Evolutionary conservation across 2,329 filamentous ascomycete genomes (phyloP).

Genomic region (Fusarium coicis): DNA sequence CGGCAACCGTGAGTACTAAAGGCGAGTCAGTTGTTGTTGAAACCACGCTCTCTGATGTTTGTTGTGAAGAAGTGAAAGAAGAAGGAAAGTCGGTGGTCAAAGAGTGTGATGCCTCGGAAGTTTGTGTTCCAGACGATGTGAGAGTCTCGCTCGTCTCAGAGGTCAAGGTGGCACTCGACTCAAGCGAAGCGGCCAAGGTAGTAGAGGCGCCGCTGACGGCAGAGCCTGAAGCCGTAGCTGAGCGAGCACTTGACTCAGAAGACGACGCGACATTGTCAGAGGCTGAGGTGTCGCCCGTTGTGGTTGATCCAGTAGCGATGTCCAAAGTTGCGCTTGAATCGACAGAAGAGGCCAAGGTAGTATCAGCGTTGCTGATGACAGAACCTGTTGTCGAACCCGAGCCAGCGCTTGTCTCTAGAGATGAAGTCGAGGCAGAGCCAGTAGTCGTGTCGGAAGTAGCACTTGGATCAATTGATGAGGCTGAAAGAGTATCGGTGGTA

Average conservation of each 20-base stretch:
- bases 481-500: not conserved
- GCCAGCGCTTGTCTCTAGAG: not conserved
- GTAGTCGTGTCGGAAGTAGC: not conserved
- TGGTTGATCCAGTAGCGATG: not conserved
- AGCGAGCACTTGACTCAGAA: not conserved
- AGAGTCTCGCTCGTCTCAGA: not conserved
- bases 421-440: not conserved
- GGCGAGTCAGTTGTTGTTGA: conserved; percentile 32
- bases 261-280: not conserved
- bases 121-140: not conserved
- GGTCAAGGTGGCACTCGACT: not conserved
- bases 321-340: not conserved
- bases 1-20: conserved; percentile 55
- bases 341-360: not conserved
- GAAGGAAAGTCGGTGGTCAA: conserved; percentile 16
- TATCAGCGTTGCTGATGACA: rapidly evolving
- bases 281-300: not conserved
- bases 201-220: no score
- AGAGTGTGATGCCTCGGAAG: conserved; percentile 3
- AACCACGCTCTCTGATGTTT: conserved; percentile 15
- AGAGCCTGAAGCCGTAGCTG: not conserved
- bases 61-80: conserved; percentile 22
- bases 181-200: not conserved
- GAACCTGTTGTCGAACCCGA: not conserved
- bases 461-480: not conserved